Evolutionary conservation across 2,329 filamentous ascomycete species (phyloP).

Genomic region (Nemania diffusa): DNA sequence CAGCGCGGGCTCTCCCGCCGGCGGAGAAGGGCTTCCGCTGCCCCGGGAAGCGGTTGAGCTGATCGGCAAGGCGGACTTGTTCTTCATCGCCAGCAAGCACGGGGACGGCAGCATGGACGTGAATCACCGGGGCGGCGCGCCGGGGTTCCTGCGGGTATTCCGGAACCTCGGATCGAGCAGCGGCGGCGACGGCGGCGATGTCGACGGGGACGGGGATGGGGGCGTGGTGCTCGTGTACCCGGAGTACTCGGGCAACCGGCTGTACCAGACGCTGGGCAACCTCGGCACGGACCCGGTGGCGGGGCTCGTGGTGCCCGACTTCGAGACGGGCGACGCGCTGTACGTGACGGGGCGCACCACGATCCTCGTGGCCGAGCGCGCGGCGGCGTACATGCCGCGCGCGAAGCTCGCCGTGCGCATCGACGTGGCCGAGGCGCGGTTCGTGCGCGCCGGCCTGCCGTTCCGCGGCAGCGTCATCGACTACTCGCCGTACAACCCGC

Average conservation of each 20-base stretch:
- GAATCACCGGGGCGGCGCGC: constrained; percentile 80
- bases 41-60: constrained; percentile 66
- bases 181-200: constrained; percentile 25
- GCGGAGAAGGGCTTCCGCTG: constrained; percentile 52
- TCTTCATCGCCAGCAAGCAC: constrained; percentile 79
- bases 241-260: constrained; percentile 84
- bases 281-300: constrained; percentile 72
- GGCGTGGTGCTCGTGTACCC: constrained; percentile 73
- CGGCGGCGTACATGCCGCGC: constrained; percentile 70
- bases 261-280: constrained; percentile 88
- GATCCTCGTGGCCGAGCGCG: constrained; percentile 72
- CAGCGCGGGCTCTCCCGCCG: neutral
- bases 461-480: constrained; percentile 71
- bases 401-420: constrained; percentile 79
- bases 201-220: constrained; percentile 25
- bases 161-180: constrained; percentile 60
- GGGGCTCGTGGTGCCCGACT: constrained; percentile 79
- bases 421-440: constrained; percentile 67
- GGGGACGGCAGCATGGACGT: constrained; percentile 78
- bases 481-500: constrained; percentile 82
- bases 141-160: constrained; percentile 77
- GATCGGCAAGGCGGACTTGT: constrained; percentile 73
- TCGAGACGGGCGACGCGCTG: constrained; percentile 75
- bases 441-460: constrained; percentile 72
- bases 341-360: constrained; percentile 77